Evolutionary conservation across 352 stramenopile genomes (phyloP).

Genomic region (Elongisporangium prolatum): DNA sequence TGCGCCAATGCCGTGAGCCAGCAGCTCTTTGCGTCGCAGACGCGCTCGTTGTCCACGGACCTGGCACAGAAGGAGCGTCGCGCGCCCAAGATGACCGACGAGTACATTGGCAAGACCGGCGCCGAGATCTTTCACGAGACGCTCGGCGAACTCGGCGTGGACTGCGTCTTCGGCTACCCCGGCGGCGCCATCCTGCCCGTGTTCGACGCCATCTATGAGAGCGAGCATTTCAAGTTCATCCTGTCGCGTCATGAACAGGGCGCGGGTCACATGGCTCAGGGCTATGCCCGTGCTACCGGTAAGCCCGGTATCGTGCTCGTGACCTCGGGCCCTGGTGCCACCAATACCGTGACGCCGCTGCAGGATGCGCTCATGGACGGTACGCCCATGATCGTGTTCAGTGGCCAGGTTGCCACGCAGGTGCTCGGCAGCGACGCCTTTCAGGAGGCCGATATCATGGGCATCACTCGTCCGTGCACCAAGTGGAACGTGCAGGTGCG

Average conservation of each 20-base stretch:
- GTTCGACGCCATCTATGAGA: constrained; percentile 93
- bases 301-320: constrained; percentile 92
- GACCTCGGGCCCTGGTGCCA: constrained; percentile 91
- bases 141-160: constrained; percentile 86
- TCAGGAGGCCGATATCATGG: constrained; percentile 85
- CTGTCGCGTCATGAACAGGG: constrained; percentile 81
- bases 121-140: constrained; percentile 94
- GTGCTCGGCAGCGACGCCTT: constrained; percentile 92
- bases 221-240: constrained; percentile 77
- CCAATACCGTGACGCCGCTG: constrained; percentile 93
- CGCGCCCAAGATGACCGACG: constrained; percentile 58
- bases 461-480: constrained; percentile 88
- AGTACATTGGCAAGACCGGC: constrained; percentile 90
- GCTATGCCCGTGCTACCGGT: constrained; percentile 76
- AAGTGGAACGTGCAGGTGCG: constrained; percentile 98
- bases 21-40: constrained; percentile 5
- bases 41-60: constrained; percentile 34
- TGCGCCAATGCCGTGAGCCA: constrained; percentile 12
- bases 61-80: constrained; percentile 27
- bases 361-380: constrained; percentile 94
- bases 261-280: constrained; percentile 83
- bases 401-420: constrained; percentile 91
- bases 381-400: constrained; percentile 93
- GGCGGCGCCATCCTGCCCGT: constrained; percentile 92
- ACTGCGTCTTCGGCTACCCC: constrained; percentile 93